Evolutionary conservation across 164 flowering plant species (phyloP), one percentile per base, ranked within the genome.

Genomic region (Vitis rotundifolia): DNA sequence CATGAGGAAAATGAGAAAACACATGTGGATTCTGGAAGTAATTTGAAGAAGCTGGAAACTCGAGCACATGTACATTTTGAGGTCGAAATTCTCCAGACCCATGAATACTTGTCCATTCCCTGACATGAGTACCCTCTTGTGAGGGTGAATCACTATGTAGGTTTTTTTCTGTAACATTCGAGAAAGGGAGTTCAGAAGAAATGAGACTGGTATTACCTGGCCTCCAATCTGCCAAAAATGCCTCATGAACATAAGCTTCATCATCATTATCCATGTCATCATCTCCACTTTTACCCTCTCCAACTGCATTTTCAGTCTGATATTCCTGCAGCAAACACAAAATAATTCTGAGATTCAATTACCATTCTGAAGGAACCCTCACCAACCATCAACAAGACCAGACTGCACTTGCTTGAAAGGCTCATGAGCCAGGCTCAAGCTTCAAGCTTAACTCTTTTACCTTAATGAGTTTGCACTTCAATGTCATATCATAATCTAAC

Each of bases 241-340:
- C 98, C 74, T 92, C 91, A 73, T 94, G 97, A 61, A 92, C 91
- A 75, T 82, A 92, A 49, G 94, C 85, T 83, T 81, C 92, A 67
- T 83, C 88, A 60, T 81, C 87, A 67, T 86, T 86, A 53, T 87
- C 90, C 11, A 75, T 37, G 68, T 68, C 70, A 68, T 82, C 87
- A 63, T 83, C 88, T 66, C 82, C 88, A 78, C 83, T 80, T 19
- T 68, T 72, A 70, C 77, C 80, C 57, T 70, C 83, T 55, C 74
- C 85, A 71, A 64, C 80, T 49, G 70, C 74, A 72, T 73, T 70
- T 71, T 85, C 88, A 76, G 55, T 78, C 75, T 73, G 79, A 71
- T 70, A 60, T 61, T 76, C 89, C 93, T 88, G 82, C 75, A 86
- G 53, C 18, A 53, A 66, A 52, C 26, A 69, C 15, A 73, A 63